These are phyloP conservation scores for Ganoderma meredithae DNA, from an alignment of 1,284 basidiomycete genomes.

Conservation along the genomic window DNA sequence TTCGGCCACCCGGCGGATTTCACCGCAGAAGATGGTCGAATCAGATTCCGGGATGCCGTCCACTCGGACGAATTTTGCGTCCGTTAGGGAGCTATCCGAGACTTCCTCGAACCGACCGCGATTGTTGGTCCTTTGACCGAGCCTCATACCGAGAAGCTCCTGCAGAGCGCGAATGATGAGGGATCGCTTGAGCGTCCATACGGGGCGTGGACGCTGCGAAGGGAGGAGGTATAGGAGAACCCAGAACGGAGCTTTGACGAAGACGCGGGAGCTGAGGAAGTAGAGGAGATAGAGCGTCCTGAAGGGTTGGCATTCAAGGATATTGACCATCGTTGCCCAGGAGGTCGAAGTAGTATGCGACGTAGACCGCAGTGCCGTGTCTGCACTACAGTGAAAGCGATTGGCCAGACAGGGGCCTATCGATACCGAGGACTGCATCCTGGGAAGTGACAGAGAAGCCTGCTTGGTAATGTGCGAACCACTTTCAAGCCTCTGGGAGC, in stretches of 20 bases:
- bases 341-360: not conserved
- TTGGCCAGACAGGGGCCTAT: too few species aligned
- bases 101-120: slow-evolving; percentile 10
- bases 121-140: not conserved
- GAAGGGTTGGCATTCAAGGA: slow-evolving; percentile 19
- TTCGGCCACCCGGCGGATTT: slow-evolving; percentile 31
- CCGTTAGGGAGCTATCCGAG: slow-evolving; percentile 16
- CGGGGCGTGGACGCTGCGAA: slow-evolving; percentile 4
- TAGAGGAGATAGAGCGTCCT: slow-evolving; percentile 19
- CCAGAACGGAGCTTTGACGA: slow-evolving; percentile 25
- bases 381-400: not conserved
- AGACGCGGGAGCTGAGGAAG: slow-evolving; percentile 13
- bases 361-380: not conserved
- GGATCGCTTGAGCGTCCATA: slow-evolving; percentile 25
- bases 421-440: not conserved
- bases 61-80: slow-evolving; percentile 34
- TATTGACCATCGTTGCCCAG: not conserved
- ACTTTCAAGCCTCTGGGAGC: too few species aligned
- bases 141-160: slow-evolving; percentile 14
- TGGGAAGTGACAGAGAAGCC: not conserved
- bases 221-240: slow-evolving; percentile 16
- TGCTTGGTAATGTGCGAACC: not conserved
- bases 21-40: slow-evolving; percentile 20
- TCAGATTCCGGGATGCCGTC: slow-evolving; percentile 20
- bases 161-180: slow-evolving; percentile 22